These are phyloP conservation scores for Stygiomarasmius scandens DNA, from an alignment of 1,284 basidiomycete genomes.

Conservation along the genomic window DNA sequence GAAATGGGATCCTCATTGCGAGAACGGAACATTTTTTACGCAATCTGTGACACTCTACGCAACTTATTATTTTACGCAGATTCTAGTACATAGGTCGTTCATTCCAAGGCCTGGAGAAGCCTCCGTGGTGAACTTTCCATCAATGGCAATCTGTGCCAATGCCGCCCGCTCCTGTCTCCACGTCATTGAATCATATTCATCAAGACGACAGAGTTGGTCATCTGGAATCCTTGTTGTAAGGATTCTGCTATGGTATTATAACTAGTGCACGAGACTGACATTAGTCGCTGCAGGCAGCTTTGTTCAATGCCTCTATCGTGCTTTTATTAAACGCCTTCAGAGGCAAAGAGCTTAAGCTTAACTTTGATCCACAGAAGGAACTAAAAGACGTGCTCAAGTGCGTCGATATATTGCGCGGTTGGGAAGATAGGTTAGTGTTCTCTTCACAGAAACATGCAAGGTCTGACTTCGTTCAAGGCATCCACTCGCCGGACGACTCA, in stretches of 20 bases:
- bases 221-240: background rate
- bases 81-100: constrained; percentile 56
- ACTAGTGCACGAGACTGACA: background rate
- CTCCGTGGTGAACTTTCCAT: constrained; percentile 34
- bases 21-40: constrained; percentile 41
- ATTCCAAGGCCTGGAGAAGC: constrained; percentile 37
- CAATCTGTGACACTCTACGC: constrained; percentile 49
- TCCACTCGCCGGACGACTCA: too few species aligned
- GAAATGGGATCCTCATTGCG: constrained; percentile 38
- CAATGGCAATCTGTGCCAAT: constrained; percentile 56
- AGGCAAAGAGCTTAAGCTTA: constrained; percentile 54
- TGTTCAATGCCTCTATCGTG: constrained; percentile 48
- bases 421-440: constrained; percentile 33
- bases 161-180: constrained; percentile 52
- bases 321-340: constrained; percentile 75
- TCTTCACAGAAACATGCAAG: background rate
- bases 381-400: constrained; percentile 70
- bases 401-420: constrained; percentile 55
- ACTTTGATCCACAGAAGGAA: constrained; percentile 55
- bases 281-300: constrained; percentile 25
- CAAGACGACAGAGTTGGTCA: background rate
- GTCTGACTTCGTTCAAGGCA: too few species aligned
- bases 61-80: constrained; percentile 48
- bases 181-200: constrained; percentile 36
- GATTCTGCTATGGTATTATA: background rate